A percentile compares a stretch with the other conserved stretches of the same genome.
phyloP scores from a whole-genome alignment of 1,139 yeast genomes.

The Wickerhamomyces sp. region DNA sequence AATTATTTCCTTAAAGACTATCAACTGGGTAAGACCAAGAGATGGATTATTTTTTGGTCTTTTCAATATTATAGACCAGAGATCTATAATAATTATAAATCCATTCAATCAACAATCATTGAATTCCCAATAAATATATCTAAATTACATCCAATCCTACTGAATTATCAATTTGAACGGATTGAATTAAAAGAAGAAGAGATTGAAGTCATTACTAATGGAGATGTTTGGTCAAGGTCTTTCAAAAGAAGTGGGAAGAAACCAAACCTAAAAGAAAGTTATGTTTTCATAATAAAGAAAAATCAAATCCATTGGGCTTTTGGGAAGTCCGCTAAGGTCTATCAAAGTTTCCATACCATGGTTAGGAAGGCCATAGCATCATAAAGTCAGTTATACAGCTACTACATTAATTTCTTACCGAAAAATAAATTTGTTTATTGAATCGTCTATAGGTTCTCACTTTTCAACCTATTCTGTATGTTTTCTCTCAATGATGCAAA shows the following conservation, averaged over 20 bases:
- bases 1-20: constrained; percentile 30
- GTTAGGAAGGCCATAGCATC: constrained; percentile 1
- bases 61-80: constrained; percentile 16
- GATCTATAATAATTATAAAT: constrained; percentile 5
- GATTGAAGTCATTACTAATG: constrained; percentile 11
- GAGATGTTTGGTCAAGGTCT: constrained; percentile 31
- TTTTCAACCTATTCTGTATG: constrained; percentile 16
- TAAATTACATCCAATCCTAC: not conserved
- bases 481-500: constrained; percentile 51
- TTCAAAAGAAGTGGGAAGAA: constrained; percentile 23
- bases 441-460: not conserved
- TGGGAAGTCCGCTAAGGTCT: constrained; percentile 11
- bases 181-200: not conserved
- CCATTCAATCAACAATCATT: constrained; percentile 10
- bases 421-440: too few species aligned
- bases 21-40: constrained; percentile 28
- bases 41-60: constrained; percentile 43
- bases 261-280: constrained; percentile 3
- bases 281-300: constrained; percentile 9
- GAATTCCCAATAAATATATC: constrained; percentile 12
- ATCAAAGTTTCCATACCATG: constrained; percentile 21
- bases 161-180: constrained; percentile 1
- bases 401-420: not conserved
- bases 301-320: constrained; percentile 13
- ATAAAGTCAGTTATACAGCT: too few species aligned